Percentiles rank a stretch among this genome's conserved stretches.
These are phyloP conservation scores for Magnaporthiopsis rhizophila DNA, from an alignment of 2,329 filamentous ascomycete species.

Conservation along the genomic window DNA sequence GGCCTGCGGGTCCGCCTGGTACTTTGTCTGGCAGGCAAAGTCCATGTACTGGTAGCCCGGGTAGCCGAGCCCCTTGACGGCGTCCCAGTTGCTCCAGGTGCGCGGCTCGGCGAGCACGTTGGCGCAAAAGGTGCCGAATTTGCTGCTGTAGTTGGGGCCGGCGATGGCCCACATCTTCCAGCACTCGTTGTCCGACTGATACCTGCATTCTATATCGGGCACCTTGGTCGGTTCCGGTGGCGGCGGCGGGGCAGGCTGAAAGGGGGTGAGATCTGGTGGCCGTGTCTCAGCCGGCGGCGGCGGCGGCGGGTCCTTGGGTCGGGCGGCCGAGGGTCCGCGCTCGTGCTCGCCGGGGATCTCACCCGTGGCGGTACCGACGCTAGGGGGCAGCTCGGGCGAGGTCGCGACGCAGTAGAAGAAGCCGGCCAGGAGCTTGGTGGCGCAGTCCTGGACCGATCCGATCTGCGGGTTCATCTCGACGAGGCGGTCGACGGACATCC, in stretches of 20 bases:
- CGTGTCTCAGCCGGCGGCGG: not conserved
- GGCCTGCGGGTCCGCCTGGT: not conserved
- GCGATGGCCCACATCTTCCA: not conserved
- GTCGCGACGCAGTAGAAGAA: constrained; percentile 4
- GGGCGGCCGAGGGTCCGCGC: not conserved
- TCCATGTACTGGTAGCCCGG: not conserved
- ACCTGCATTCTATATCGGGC: not conserved
- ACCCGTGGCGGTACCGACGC: not conserved
- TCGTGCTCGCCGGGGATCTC: not conserved
- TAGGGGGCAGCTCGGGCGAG: not conserved
- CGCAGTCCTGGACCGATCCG: not conserved
- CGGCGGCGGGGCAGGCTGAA: not conserved
- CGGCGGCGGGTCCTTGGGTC: not conserved
- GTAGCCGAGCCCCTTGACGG: not conserved
- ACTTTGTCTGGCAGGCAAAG: not conserved
- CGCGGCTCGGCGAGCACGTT: not conserved
- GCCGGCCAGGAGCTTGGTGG: not conserved
- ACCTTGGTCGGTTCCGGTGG: not conserved
- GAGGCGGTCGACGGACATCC: constrained; percentile 1
- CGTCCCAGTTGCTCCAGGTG: not conserved
- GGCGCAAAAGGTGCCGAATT: not conserved
- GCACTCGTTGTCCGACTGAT: not conserved
- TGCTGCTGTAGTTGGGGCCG: not conserved
- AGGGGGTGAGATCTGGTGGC: not conserved
- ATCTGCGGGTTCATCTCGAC: constrained; percentile 6